Evolutionary conservation across 176 grass and related monocot species (phyloP), one percentile per base, ranked within the genome.

Genomic region (Secale cereale): DNA sequence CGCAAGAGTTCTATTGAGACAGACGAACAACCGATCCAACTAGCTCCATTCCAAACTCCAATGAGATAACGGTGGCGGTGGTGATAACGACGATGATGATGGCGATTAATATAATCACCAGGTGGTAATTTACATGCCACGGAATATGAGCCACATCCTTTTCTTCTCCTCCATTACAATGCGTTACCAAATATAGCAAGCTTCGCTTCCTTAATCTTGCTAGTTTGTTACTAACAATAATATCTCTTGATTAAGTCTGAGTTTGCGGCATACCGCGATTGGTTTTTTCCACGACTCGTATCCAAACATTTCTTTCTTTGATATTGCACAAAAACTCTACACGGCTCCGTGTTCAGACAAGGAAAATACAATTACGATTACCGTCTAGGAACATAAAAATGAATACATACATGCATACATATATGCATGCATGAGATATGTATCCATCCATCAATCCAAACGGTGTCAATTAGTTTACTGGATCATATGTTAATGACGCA

Each of bases 161-260:
- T 22, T 22, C 19, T 22, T 9, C 19, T 57, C 19, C 52, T 3
- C 19, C 0, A 0, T 8, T 57, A 0, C 19, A 0, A 7, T 0
- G 7, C 2, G 1, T 57, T 22, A 57, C 52, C 52, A 22, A 22
- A 22, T 57, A 57, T 57, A 22, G 19, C 7, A 57, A 57, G 3
- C 2, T 57, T 9, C 0, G 19, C 52, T 57, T 22, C 19, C 52
- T 57, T 57, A 57, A 57, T 57, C 52, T 57, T 57, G 19, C 52
- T 22, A 0, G 1, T 3, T 22, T 8, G 1, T 57, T 9, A n/a
- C n/a, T n/a, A 8, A 22, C 19, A 1, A 22, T 56, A 22, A 9
- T 3, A 57, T 57, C 7, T 22, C 19, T 3, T 57, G 2, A 57
- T 57, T 22, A 57, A 57, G 46, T 19, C 46, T 2, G 16, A 6